Base-by-base conservation (phyloP, 2,329 filamentous ascomycete genomes). In the Aspergillus brunneoviolaceus region DNA sequence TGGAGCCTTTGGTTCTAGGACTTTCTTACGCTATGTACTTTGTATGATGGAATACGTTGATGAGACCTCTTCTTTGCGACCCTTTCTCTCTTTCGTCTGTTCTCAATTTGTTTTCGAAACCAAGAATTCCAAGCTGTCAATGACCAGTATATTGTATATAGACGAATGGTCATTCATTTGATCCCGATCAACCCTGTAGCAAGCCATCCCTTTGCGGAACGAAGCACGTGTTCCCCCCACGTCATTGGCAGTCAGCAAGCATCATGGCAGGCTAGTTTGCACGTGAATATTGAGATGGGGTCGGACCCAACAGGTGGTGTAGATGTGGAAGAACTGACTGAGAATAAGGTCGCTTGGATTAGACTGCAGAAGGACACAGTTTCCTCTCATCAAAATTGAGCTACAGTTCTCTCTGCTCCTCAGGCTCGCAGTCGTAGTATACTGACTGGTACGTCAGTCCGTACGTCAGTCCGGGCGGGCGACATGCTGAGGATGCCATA, bases 201-300 rank as follows among this genome's bases (percentile, higher is more conserved):
- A 14, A n/a, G 31, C 19, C 14, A 39, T 19, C 21, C 21, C 27
- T 59, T 56, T 58, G 49, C 49, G 49, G 63, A 63, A 63, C 42
- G 60, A 66, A 65, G 63, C 65, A 66, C 60, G 65, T 65, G 65
- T 59, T 55, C 57, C 58, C 58, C 51, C 58, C 60, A 64, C 63
- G 65, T 65, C 61, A 65, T 60, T 33, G 51, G 53, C 35, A 29
- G 42, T 16, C 39, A 45, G 6, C 39, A 45, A 45, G 6, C 39
- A 45, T 16, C 39, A 16, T 45, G 39, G 16, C 16, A 19, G 39
- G 16, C 7, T 45, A 45, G 14, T 12, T 19, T 19, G 39, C 14
- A 45, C 16, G 39, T 45, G 39, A 45, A 9, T 16, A 19, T 19
- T 19, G 14, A 7, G 4, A n/a, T 19, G 39, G 16, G 16, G 3